Conservation (phyloP, 495 filamentous ascomycete species). For the Talaromyces proteolyticus region DNA sequence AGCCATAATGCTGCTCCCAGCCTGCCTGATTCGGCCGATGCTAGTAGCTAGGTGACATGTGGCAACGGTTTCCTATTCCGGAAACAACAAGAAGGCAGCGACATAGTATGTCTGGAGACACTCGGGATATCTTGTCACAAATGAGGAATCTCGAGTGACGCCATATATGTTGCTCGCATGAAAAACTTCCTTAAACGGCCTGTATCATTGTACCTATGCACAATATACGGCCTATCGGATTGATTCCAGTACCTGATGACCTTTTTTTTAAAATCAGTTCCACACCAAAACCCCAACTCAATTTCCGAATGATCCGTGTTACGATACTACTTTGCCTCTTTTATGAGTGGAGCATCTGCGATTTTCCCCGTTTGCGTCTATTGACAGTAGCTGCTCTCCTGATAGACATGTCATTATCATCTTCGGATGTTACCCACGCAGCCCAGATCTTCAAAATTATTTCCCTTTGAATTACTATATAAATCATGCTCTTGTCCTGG, state of each 20-base stretch:
- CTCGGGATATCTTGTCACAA: not conserved
- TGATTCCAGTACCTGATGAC: not conserved
- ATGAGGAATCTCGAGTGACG: not conserved
- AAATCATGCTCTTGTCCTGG: not conserved
- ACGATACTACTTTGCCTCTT: not conserved
- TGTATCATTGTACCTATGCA: no score
- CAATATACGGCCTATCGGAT: no score
- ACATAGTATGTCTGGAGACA: not conserved
- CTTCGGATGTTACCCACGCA: not conserved
- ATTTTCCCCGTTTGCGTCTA: not conserved
- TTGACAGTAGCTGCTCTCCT: not conserved
- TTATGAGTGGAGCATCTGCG: not conserved
- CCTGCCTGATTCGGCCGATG: not conserved
- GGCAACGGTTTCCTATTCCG: conserved; percentile 6
- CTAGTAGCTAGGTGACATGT: not conserved
- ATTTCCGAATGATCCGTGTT: not conserved
- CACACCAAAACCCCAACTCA: not conserved
- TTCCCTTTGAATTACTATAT: not conserved
- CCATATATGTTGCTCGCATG: no score
- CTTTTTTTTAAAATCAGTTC: not conserved
- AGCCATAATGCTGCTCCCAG: not conserved
- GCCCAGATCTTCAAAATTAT: not conserved
- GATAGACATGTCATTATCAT: not conserved
- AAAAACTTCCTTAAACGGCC: no score
- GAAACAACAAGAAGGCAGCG: not conserved